These are phyloP conservation scores for Fusarium miscanthi DNA, from an alignment of 2,329 filamentous ascomycete genomes.

Conservation along the genomic window DNA sequence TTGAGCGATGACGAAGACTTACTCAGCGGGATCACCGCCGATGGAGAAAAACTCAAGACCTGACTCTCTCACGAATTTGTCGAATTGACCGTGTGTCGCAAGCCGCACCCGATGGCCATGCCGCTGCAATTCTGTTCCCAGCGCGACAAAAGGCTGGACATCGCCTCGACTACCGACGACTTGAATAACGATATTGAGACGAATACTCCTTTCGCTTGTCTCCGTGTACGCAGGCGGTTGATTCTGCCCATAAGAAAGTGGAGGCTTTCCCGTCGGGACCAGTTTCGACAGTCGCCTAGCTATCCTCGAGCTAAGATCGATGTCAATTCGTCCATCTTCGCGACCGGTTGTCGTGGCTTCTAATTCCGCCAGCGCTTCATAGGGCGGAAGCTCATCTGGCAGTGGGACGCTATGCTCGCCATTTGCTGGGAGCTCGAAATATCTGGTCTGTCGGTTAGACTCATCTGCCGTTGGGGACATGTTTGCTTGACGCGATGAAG, in stretches of 20 bases:
- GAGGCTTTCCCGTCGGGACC: background rate
- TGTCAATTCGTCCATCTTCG: constrained; percentile 21
- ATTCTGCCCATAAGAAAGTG: background rate
- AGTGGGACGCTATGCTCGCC: background rate
- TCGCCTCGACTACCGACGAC: constrained; percentile 29
- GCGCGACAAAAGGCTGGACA: constrained; percentile 24
- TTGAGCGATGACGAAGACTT: background rate
- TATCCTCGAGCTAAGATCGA: constrained; percentile 9
- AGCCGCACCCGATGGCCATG: constrained; percentile 31
- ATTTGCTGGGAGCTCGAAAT: background rate
- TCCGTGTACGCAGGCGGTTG: background rate
- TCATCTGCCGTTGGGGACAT: no score
- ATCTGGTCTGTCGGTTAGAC: background rate
- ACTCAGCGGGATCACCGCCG: constrained; percentile 20
- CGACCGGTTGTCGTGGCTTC: background rate
- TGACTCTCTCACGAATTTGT: background rate
- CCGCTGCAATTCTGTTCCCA: constrained; percentile 10
- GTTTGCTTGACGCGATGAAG: no score
- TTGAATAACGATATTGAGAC: constrained; percentile 30
- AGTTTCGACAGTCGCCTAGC: constrained; percentile 5
- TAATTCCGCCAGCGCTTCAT: background rate
- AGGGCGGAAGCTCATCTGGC: background rate
- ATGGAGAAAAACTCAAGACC: constrained; percentile 22
- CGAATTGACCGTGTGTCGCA: constrained; percentile 24
- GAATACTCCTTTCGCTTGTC: background rate